Conservation (phyloP, 1,139 yeast species). For the Yamadazyma siamensis region DNA sequence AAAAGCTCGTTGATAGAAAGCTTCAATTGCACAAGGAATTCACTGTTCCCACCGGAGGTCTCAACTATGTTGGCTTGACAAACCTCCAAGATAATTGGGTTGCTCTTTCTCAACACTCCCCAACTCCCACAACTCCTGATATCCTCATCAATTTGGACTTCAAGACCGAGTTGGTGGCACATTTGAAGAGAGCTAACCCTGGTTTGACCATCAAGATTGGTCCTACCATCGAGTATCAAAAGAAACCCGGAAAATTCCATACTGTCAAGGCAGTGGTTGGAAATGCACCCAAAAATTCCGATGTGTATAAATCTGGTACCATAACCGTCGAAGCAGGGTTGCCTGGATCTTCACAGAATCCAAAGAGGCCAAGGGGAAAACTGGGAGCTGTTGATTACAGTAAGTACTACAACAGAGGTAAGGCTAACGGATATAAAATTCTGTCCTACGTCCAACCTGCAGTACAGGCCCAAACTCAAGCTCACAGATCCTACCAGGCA, state of each 20-base stretch:
- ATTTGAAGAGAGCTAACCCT: slow-evolving; percentile 61
- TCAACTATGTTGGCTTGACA: slow-evolving; percentile 67
- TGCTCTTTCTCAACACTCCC: slow-evolving; percentile 58
- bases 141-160: slow-evolving; percentile 74
- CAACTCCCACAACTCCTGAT: slow-evolving; percentile 65
- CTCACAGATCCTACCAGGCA: slow-evolving; percentile 1
- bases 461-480: slow-evolving; percentile 15
- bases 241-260: slow-evolving; percentile 85
- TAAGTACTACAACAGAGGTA: slow-evolving; percentile 37
- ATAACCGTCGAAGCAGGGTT: slow-evolving; percentile 80
- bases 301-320: slow-evolving; percentile 82
- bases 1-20: slow-evolving; percentile 68
- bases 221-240: slow-evolving; percentile 74
- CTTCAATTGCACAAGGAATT: slow-evolving; percentile 66
- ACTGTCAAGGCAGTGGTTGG: slow-evolving; percentile 59
- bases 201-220: slow-evolving; percentile 64
- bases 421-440: slow-evolving; percentile 5
- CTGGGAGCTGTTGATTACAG: slow-evolving; percentile 40
- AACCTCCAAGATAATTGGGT: slow-evolving; percentile 91
- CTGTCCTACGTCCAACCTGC: slow-evolving; percentile 1
- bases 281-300: slow-evolving; percentile 60
- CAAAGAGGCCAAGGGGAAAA: slow-evolving; percentile 61
- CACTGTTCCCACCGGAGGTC: slow-evolving; percentile 55
- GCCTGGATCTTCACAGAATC: slow-evolving; percentile 68
- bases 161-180: slow-evolving; percentile 86